Evolutionary conservation across 345 rosid genomes (phyloP), one percentile per base, ranked within the genome.

Genomic region (Eucalyptus guilfoylei): DNA sequence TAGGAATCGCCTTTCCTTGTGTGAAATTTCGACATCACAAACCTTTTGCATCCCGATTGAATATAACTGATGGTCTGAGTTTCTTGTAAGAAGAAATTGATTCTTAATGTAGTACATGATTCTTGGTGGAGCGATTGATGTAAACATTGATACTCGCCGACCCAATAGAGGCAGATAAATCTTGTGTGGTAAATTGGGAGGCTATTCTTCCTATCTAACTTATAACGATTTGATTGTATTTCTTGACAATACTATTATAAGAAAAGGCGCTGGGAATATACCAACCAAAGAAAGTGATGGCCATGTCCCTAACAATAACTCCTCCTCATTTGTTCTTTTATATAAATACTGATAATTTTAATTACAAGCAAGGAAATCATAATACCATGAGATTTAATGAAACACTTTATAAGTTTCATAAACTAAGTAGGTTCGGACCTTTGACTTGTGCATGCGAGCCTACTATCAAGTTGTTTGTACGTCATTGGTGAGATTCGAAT

Each of bases 371-470:
- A 76, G 15, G 28, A 21, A 23, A 76, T 12, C 28, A 24, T 44
- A 37, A 37, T 76, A 42, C 28, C 14, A 11, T 11, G 14, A 23
- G 5, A 12, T 76, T 76, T 14, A 23, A 76, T 11, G 85, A 76
- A 76, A 40, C 16, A 42, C 9, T 76, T 76, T 40, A 21, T 30
- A 21, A 21, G 85, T 76, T 76, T 21, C 47, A 21, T 21, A 40
- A 40, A 21, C 4, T 8, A 8, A 26, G 14, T 40, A 24, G 3
- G 15, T 4, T 76, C 2, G 4, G 8, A 14, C 6, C 1, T 76
- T 76, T 24, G 9, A 42, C 30, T 21, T 76, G 30, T 21, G 5
- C 47, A 21, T 6, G 9, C 42, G 2, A 24, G 14, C 24, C 14
- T 72, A 37, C 2, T 11, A 19, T 44, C 1, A 11, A 37, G 28